Evolutionary conservation across 2,329 filamentous ascomycete species (phyloP).

Genomic region (Emmonsiellopsis sp.): DNA sequence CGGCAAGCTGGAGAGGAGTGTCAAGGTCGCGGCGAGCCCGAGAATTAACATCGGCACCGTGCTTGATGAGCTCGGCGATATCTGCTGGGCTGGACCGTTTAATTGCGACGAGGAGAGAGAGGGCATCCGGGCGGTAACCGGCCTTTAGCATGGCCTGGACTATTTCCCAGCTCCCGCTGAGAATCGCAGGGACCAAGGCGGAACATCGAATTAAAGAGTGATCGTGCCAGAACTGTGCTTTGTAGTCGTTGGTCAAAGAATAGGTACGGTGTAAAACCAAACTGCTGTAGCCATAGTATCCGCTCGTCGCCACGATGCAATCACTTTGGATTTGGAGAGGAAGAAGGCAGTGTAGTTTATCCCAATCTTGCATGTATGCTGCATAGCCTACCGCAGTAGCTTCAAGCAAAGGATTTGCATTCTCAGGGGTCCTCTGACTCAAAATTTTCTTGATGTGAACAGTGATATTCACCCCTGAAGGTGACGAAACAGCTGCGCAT

Average conservation of each 20-base stretch:
- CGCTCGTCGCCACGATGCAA: neutral
- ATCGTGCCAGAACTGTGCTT: neutral
- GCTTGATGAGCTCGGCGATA: neutral
- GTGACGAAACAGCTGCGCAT: neutral
- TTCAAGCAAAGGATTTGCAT: neutral
- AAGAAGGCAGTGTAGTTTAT: neutral
- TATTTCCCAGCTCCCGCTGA: neutral
- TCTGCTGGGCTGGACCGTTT: neutral
- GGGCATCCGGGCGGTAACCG: neutral
- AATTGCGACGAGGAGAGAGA: neutral
- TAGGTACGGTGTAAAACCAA: neutral
- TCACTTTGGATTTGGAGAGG: neutral
- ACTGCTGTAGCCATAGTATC: neutral
- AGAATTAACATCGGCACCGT: neutral
- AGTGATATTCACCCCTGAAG: neutral
- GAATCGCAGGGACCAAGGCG: neutral
- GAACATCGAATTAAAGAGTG: neutral
- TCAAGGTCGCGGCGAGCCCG: neutral
- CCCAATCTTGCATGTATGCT: neutral
- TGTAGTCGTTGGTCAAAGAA: neutral
- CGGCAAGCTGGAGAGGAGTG: neutral
- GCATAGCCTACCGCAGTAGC: neutral
- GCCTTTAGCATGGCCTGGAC: neutral
- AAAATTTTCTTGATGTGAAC: neutral
- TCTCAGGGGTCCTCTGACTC: neutral